Percentiles rank a stretch among this genome's conserved stretches.
phyloP scores from a whole-genome alignment of 2,329 filamentous ascomycete species.

The Fragosphaeria purpurea region DNA sequence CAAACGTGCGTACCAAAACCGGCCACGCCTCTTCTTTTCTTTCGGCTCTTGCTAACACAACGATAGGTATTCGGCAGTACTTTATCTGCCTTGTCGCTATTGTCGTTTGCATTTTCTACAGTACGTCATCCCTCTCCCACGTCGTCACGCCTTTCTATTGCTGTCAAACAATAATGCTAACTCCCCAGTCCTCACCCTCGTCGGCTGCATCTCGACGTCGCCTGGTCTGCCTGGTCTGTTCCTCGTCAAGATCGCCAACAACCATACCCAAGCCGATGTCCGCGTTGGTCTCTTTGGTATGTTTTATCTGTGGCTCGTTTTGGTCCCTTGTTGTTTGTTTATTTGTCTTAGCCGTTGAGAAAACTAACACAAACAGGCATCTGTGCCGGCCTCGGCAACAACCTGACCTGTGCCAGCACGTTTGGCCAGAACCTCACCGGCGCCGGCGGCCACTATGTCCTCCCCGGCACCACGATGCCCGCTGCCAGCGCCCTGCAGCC shows the following conservation, averaged over 20 bases:
- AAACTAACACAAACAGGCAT: not conserved
- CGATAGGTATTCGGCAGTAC: not conserved
- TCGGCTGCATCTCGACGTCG: slow-evolving; percentile 15
- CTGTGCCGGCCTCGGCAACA: slow-evolving; percentile 9
- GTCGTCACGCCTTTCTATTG: not conserved
- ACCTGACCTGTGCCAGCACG: slow-evolving; percentile 12
- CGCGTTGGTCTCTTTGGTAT: slow-evolving; percentile 13
- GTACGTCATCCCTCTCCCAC: not conserved
- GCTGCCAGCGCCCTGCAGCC: slow-evolving; percentile 8
- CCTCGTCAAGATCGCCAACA: slow-evolving; percentile 13
- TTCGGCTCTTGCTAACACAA: not conserved
- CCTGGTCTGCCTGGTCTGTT: slow-evolving; percentile 15
- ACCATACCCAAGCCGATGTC: slow-evolving; percentile 10
- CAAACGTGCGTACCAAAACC: no score
- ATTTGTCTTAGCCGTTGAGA: no score
- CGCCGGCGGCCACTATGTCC: slow-evolving; percentile 1
- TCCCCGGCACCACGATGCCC: slow-evolving; percentile 9
- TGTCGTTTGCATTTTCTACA: not conserved
- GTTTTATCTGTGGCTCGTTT: no score
- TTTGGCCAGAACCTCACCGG: slow-evolving; percentile 3
- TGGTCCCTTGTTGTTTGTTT: no score
- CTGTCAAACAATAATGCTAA: not conserved
- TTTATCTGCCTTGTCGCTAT: not conserved
- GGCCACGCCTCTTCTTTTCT: no score
- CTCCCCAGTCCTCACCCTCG: slow-evolving; percentile 11